Percentiles rank a stretch among this genome's conserved stretches.
These are phyloP conservation scores for Wickerhamiella azyma DNA, from an alignment of 805 yeast genomes.

Conservation along the genomic window DNA sequence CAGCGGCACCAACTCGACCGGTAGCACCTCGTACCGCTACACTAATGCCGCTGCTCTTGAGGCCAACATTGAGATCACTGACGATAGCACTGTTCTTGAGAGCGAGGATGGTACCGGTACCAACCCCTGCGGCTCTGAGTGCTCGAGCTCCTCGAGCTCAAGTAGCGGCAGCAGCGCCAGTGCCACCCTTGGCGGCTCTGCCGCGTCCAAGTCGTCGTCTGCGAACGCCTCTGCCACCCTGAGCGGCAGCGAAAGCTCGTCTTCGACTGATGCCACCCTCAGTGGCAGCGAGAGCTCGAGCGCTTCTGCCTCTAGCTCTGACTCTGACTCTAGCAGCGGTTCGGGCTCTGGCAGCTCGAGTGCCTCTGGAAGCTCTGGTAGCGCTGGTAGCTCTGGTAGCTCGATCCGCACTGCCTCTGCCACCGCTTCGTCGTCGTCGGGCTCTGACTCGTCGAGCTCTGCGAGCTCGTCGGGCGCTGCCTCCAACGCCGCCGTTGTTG, in stretches of 20 bases:
- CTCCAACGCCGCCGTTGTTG: constrained; percentile 4
- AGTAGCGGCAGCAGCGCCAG: no score
- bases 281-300: constrained; percentile 8
- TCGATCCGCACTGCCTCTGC: constrained; percentile 7
- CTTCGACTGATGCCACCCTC: constrained; percentile 9
- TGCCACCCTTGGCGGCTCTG: constrained; percentile 10
- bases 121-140: constrained; percentile 26
- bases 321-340: constrained; percentile 1
- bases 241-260: constrained; percentile 11
- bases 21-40: constrained; percentile 41
- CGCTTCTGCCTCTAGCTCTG: constrained; percentile 11
- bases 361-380: constrained; percentile 8
- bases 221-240: constrained; percentile 7
- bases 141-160: constrained; percentile 14
- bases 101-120: constrained; percentile 53
- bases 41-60: constrained; percentile 34
- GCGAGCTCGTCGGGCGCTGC: constrained; percentile 10
- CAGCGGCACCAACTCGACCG: constrained; percentile 32
- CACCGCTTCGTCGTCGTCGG: constrained; percentile 3
- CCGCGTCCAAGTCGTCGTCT: constrained; percentile 4
- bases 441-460: constrained; percentile 9
- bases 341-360: constrained; percentile 6
- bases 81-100: constrained; percentile 47
- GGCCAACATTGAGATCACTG: constrained; percentile 44
- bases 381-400: not conserved